Evolutionary conservation across 176 grass and related monocot species (phyloP), one percentile per base, ranked within the genome.

Genomic region (Oryza glumipatula): DNA sequence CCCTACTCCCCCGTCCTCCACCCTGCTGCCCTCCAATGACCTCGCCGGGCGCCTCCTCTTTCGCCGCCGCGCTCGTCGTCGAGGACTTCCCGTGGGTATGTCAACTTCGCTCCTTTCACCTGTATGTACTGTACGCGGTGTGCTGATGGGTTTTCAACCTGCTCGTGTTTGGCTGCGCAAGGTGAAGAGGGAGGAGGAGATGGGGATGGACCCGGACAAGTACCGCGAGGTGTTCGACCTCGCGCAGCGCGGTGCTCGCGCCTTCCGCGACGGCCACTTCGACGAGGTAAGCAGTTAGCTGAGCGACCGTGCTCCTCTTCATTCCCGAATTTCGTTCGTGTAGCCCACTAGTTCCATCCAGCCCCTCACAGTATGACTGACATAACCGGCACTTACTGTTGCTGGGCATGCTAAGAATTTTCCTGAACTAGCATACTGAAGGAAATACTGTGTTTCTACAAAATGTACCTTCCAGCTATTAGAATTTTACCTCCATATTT

Each of bases 21-120:
- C 68, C 51, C 43, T 5, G 54, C 17, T 13, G 17, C 35, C 17
- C 21, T 35, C 28, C 68, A 38, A 85, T 90, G 85, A 69, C 36
- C 77, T 85, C 80, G 65, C 87, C 65, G 66, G 68, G 79, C 68
- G 74, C 61, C 47, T 71, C 75, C 80, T 58, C 54, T 17, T 90
- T 83, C 84, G 61, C 89, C 74, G 73, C 82, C 68, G 71, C 77
- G 22, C 89, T 93, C 71, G 83, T 80, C 77, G 77, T 89, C 56
- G 95, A 95, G 67, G 93, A 98, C 67, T 94, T 98, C 80, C 85
- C 66, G 38, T 76, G 41, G 95, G 95, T 98, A 72, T 76, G 91
- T 80, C 49, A 6, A 4, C 19, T 79, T 61, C 22, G 63, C 46
- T 47, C 39, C 58, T 47, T 74, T 75, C 12, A 9, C 6, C 7